Conservation (phyloP, 1,284 basidiomycete genomes). For the Lignosus rhinocerotis region DNA sequence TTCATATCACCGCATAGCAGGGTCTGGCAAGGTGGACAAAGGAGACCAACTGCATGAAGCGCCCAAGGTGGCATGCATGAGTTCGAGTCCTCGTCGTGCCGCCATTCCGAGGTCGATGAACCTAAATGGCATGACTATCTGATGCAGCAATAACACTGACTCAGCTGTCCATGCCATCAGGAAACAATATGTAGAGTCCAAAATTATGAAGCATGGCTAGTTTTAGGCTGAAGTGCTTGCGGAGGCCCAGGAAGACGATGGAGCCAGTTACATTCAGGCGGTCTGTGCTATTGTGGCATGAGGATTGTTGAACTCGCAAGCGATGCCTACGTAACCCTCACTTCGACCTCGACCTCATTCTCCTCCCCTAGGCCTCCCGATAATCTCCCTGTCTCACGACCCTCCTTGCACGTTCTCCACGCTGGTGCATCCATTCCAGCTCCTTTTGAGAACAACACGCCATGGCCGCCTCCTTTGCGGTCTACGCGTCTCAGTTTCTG, state of each 20-base stretch:
- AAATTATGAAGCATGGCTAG: background rate
- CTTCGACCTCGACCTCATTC: conserved; percentile 13
- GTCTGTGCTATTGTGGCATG: conserved; percentile 20
- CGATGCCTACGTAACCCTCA: conserved; percentile 24
- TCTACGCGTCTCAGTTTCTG: conserved; percentile 68
- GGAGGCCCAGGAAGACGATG: conserved; percentile 6
- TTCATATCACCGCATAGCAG: too few relatives aligned
- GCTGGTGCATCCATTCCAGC: conserved; percentile 7
- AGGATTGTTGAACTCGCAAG: conserved; percentile 9
- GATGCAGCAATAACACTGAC: too few relatives aligned
- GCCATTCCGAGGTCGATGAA: too few relatives aligned
- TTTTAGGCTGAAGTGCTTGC: background rate
- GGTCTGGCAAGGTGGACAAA: too few relatives aligned
- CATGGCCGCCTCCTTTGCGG: conserved; percentile 63
- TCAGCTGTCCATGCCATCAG: background rate
- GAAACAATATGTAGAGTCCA: background rate
- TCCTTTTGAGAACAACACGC: conserved; percentile 2
- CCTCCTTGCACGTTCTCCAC: conserved; percentile 4
- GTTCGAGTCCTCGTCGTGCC: too few relatives aligned
- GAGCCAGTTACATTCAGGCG: conserved; percentile 24
- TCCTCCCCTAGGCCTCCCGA: conserved; percentile 1
- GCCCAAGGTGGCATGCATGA: too few relatives aligned
- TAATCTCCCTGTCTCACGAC: conserved; percentile 3
- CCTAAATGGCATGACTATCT: too few relatives aligned
- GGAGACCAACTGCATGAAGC: too few relatives aligned